A percentile compares a stretch with the other conserved stretches of the same genome.
Evolutionary conservation across 1,139 yeast genomes (phyloP).

Genomic region (Yamadazyma diddensiae): DNA sequence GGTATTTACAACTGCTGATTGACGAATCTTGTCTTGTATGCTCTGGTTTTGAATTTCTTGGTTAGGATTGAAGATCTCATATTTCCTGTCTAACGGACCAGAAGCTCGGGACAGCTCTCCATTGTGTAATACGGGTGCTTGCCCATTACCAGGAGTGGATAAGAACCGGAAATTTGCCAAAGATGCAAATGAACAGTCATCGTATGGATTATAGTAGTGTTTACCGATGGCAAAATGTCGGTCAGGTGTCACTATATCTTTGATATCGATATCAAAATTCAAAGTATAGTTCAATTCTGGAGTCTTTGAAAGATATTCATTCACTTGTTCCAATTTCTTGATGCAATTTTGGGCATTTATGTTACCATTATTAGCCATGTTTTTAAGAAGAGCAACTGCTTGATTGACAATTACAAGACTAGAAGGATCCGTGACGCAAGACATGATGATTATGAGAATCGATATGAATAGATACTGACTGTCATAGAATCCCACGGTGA

Average conservation of each 20-base stretch:
- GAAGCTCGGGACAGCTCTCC: too few relatives aligned
- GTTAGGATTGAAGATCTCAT: slow-evolving; percentile 6
- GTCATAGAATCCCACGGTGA: slow-evolving; percentile 52
- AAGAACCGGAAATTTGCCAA: slow-evolving; percentile 11
- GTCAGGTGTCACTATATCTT: slow-evolving; percentile 6
- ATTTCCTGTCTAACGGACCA: too few relatives aligned
- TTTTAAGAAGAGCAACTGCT: slow-evolving; percentile 34
- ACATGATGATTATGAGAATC: slow-evolving; percentile 37
- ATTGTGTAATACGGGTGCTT: too few relatives aligned
- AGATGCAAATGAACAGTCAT: slow-evolving; percentile 8
- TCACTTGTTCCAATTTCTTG: slow-evolving; percentile 21
- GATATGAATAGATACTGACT: slow-evolving; percentile 49
- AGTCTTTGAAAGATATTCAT: slow-evolving; percentile 16
- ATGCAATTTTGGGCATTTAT: slow-evolving; percentile 37
- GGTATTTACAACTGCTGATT: neutral
- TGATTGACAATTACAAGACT: slow-evolving; percentile 25
- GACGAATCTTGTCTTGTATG: slow-evolving; percentile 2
- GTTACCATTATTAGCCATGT: slow-evolving; percentile 41
- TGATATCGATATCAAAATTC: slow-evolving; percentile 18
- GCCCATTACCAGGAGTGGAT: neutral
- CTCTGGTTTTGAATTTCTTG: slow-evolving; percentile 5
- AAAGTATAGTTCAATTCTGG: slow-evolving; percentile 21
- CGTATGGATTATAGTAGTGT: slow-evolving; percentile 16
- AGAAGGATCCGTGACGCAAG: slow-evolving; percentile 29
- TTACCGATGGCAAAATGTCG: slow-evolving; percentile 5